Base-by-base conservation (phyloP, 2,329 filamentous ascomycete species). In the Didymella keratinophila region DNA sequence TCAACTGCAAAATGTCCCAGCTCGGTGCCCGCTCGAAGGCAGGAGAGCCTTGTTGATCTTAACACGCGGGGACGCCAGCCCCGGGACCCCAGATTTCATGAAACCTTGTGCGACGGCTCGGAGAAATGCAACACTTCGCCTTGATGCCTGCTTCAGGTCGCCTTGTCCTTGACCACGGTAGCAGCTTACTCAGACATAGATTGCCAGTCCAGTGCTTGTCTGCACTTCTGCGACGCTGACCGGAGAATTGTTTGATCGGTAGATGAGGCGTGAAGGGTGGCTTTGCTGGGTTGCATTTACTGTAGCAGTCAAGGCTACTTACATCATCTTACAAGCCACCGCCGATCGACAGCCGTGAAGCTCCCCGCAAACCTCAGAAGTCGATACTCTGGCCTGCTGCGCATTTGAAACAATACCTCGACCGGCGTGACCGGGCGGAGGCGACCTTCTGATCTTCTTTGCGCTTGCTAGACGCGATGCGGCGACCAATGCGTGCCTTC, bases 301-400 rank as follows among this genome's bases (percentile, higher is more conserved):
- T 20, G 36, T 20, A 39, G 18, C n/a, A 18, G 32, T 54, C 45
- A 46, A 54, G 50, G 41, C 50, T 41, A 45, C 41, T 45, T 43
- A 41, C 48, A 58, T 52, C 48, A 47, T 52, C 30, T 37, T 30
- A 16, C 30, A 44, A 49, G 56, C 50, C 45, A 54, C 39, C 42
- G 51, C 45, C 45, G 50, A 58, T 54, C 44, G 18, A 39, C 37
- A 39, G 45, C 39, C 18, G 56, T 56, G 39, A 30, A 16, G n/a
- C 18, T 25, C 43, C 21, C 10, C 28, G 8, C 28, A 32, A 7
- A 14, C 27, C n/a, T 14, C 23, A 1, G 46, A 47, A 44, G 21
- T 32, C 23, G 21, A 49, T 12, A 14, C 20, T 20, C 28, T 45
- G 25, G 16, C 20, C 8, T 37, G 42, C n/a, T n/a, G 27, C 47